Percentiles rank a stretch among this genome's conserved stretches.
These are phyloP conservation scores for Streptanthus diversifolius DNA, from an alignment of 345 rosid genomes.

Conservation along the genomic window DNA sequence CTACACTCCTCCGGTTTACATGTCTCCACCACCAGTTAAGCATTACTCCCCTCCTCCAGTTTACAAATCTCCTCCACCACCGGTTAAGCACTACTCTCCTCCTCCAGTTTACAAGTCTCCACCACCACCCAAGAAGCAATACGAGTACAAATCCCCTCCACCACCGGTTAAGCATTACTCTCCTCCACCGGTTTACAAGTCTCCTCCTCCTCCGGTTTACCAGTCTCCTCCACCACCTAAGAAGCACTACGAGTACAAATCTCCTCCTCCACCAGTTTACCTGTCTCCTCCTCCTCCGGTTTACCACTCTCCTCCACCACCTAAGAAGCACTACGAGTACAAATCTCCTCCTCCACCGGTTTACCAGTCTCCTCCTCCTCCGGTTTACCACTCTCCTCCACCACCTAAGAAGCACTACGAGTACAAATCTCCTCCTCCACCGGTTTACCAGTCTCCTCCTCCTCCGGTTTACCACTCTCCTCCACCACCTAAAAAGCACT, in stretches of 20 bases:
- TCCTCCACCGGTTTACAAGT: slow-evolving; percentile 13
- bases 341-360: slow-evolving; percentile 27
- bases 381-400: background rate
- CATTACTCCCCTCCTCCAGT: slow-evolving; percentile 8
- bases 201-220: slow-evolving; percentile 21
- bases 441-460: slow-evolving; percentile 20
- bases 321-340: background rate
- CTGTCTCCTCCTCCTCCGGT: slow-evolving; percentile 15
- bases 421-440: slow-evolving; percentile 18
- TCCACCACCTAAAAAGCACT: background rate
- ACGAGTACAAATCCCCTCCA: slow-evolving; percentile 19
- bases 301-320: slow-evolving; percentile 14
- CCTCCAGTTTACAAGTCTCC: slow-evolving; percentile 18
- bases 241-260: background rate
- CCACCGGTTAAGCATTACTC: slow-evolving; percentile 14
- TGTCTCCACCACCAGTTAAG: slow-evolving; percentile 1
- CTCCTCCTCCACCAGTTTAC: slow-evolving; percentile 7
- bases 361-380: slow-evolving; percentile 6
- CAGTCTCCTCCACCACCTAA: slow-evolving; percentile 8
- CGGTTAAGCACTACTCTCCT: slow-evolving; percentile 13
- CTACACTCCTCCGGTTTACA: slow-evolving; percentile 32
- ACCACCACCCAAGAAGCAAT: background rate
- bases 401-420: background rate
- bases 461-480: slow-evolving; percentile 24
- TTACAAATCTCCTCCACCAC: slow-evolving; percentile 15